These are phyloP conservation scores for Backusella tuberculispora DNA, from an alignment of 192 early-diverging fungal genomes.

Conservation along the genomic window DNA sequence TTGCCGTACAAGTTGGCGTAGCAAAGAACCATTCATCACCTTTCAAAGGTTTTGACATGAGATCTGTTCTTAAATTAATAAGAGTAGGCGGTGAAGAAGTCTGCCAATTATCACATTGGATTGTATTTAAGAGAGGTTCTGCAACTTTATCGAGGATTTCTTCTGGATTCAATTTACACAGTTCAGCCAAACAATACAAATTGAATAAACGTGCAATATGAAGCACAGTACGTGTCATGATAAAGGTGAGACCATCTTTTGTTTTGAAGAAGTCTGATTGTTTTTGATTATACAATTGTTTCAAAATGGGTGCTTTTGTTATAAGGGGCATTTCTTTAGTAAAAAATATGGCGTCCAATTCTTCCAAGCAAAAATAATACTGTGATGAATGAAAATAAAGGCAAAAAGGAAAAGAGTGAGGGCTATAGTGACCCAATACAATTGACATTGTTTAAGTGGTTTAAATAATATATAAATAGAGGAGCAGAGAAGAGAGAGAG, in stretches of 20 bases:
- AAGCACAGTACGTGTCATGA: background rate
- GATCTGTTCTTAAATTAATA: background rate
- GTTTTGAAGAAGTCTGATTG: slow-evolving; percentile 8
- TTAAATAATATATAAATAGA: background rate
- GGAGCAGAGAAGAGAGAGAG: background rate
- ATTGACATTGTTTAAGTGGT: background rate
- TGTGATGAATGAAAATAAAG: background rate
- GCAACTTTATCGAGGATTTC: slow-evolving; percentile 23
- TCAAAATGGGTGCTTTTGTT: background rate
- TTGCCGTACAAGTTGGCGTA: background rate
- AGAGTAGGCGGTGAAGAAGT: background rate
- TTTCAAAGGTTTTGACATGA: background rate
- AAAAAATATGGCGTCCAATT: slow-evolving; percentile 13
- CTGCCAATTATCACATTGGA: slow-evolving; percentile 19
- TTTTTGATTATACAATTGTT: slow-evolving; percentile 4
- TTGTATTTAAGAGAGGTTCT: slow-evolving; percentile 21
- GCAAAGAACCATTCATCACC: slow-evolving; percentile 13
- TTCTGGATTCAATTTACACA: slow-evolving; percentile 25
- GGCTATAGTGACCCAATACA: background rate
- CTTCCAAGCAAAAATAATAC: slow-evolving; percentile 23
- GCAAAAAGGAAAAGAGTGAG: background rate
- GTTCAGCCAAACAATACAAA: slow-evolving; percentile 28
- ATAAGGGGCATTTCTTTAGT: background rate
- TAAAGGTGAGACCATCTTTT: background rate
- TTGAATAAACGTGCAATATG: slow-evolving; percentile 20